Evolutionary conservation across 2,329 filamentous ascomycete genomes (phyloP).

Genomic region (Camillea tinctor): DNA sequence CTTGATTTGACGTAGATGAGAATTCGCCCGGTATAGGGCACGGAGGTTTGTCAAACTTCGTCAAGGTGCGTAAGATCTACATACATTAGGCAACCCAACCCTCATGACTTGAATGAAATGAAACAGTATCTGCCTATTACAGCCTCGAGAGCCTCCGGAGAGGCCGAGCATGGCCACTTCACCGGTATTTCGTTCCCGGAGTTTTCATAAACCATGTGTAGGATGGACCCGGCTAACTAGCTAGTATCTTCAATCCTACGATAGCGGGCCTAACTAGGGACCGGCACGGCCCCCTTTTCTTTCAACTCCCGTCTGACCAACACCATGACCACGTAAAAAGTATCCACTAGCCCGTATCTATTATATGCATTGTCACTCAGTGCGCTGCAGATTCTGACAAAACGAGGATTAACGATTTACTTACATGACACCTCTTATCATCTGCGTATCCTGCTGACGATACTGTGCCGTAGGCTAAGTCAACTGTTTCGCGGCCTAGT

Average conservation of each 20-base stretch:
- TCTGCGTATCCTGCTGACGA: background rate
- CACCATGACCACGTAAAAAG: background rate
- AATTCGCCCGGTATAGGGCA: too few species aligned
- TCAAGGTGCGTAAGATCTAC: background rate
- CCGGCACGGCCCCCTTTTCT: background rate
- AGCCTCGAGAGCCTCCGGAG: background rate
- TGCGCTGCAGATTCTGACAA: background rate
- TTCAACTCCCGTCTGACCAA: background rate
- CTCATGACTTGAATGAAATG: background rate
- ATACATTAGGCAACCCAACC: too few species aligned
- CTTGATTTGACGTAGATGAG: background rate
- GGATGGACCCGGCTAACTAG: background rate
- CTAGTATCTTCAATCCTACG: background rate
- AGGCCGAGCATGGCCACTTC: background rate
- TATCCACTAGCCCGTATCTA: background rate
- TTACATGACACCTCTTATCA: background rate
- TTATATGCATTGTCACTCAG: background rate
- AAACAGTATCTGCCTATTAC: background rate
- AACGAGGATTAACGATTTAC: too few species aligned
- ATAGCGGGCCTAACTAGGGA: background rate
- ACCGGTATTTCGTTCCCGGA: background rate
- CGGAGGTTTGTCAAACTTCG: background rate
- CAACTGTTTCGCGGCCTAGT: background rate
- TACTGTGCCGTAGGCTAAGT: background rate
- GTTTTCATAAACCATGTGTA: background rate